Conservation (phyloP, 2,329 filamentous ascomycete genomes). For the Trichophyton rubrum region DNA sequence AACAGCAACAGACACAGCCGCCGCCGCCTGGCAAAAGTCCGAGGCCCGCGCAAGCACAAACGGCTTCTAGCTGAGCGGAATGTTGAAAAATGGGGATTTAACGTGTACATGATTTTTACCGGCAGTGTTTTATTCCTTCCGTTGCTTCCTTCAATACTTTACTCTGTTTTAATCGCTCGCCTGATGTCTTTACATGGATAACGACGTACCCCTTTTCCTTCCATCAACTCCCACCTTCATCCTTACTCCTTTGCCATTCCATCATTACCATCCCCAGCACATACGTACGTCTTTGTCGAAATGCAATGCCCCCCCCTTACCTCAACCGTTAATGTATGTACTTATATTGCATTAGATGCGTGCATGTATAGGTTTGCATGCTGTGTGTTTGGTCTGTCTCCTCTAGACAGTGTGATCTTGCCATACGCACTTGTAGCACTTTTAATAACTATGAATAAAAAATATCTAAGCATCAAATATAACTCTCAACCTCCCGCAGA, state of each 20-base stretch:
- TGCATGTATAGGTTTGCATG: conserved; percentile 3
- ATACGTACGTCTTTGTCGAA: not conserved
- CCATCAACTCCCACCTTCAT: not conserved
- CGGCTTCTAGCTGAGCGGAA: conserved; percentile 23
- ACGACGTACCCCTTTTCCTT: not conserved
- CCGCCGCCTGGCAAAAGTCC: conserved; percentile 21
- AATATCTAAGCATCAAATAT: not conserved
- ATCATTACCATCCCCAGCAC: not conserved
- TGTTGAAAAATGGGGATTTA: not conserved
- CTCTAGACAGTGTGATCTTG: not conserved
- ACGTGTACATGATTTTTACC: not conserved
- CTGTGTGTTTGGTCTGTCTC: not conserved
- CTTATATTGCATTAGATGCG: conserved; percentile 4
- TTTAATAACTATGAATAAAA: not conserved
- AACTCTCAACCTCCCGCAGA: no score
- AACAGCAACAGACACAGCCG: not conserved
- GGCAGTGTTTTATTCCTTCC: not conserved
- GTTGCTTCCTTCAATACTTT: not conserved
- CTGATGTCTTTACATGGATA: not conserved
- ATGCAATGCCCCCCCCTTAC: not conserved
- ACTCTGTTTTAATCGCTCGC: not conserved
- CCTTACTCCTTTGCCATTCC: not conserved
- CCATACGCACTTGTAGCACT: not conserved
- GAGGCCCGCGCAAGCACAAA: conserved; percentile 30
- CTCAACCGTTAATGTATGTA: not conserved